Base-by-base conservation (phyloP, 2,329 filamentous ascomycete genomes). In the Trichoderma sp. region DNA sequence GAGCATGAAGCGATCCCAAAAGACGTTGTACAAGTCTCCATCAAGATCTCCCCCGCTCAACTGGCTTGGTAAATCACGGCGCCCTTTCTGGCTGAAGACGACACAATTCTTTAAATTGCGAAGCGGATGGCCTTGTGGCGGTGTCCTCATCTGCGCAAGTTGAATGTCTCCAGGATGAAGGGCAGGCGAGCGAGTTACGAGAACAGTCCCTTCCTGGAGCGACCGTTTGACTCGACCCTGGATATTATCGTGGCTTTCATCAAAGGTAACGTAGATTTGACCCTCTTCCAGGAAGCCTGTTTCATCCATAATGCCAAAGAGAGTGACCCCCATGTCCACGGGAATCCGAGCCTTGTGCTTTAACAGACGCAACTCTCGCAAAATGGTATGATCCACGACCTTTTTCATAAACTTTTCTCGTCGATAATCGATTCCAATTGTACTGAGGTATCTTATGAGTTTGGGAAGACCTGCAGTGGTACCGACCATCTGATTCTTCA, bases 281-380 rank as follows among this genome's bases (percentile, higher is more conserved):
- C 86, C 86, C 74, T 92, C 89, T 11, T 85, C 72, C 0, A 97
- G 82, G 43, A 85, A 86, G 0, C 87, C 88, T 0, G 91, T 93
- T 77, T 96, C 93, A 71, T 97, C 93, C 87, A 96, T 92, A 62
- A 96, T 84, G 0, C 93, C 93, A 73, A 93, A 94, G 0, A 96
- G 83, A 0, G 92, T 94, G n/a, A 90, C 85, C 0, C 92, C 93
- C 19, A 89, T 77, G 0, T 85, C 78, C 0, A 97, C 86, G 0
- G 87, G 89, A 40, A 96, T 96, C 1, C 92, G 87, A 0, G 91
- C 88, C 66, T 90, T 91, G 79, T 96, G 89, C 76, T 96, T 97
- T 47, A 97, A 80, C 33, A 91, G 83, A 4, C 92, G 87, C 4
- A 97, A 81, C 72, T 92, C 89, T 1, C 86, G 82, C n/a, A 96